Evolutionary conservation across 345 rosid genomes (phyloP).

Genomic region (Eucalyptus sideroxylon): DNA sequence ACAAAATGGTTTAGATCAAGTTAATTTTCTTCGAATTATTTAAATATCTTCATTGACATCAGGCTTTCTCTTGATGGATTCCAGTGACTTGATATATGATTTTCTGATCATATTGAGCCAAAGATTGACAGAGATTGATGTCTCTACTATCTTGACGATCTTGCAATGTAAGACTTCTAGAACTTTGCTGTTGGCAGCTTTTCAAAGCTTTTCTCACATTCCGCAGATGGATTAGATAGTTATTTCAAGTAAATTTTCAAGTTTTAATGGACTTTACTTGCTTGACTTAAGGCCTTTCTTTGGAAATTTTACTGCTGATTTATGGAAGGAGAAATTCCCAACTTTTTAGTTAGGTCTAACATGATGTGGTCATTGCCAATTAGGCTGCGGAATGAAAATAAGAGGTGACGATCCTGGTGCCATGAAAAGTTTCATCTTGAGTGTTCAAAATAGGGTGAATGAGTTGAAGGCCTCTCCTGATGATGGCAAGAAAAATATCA

Average conservation of each 20-base stretch:
- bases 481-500: slow-evolving; percentile 25
- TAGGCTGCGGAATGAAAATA: slow-evolving; percentile 95
- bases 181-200: not conserved
- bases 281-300: not conserved
- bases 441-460: slow-evolving; percentile 64
- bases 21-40: not conserved
- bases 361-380: not conserved
- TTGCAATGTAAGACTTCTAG: slow-evolving; percentile 50
- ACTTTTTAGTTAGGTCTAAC: not conserved
- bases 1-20: not conserved
- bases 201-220: not conserved
- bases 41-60: not conserved
- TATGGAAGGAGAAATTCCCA: not conserved
- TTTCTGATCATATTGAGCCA: slow-evolving; percentile 64
- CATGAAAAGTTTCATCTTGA: slow-evolving; percentile 72
- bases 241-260: not conserved
- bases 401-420: slow-evolving; percentile 81
- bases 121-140: slow-evolving; percentile 64
- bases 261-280: not conserved
- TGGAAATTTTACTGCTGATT: not conserved
- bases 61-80: not conserved
- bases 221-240: not conserved
- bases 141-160: slow-evolving; percentile 66
- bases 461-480: slow-evolving; percentile 50
- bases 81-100: slow-evolving; percentile 89